These are phyloP conservation scores for Brassica balearica DNA, from an alignment of 441 rosid genomes.

Conservation along the genomic window DNA sequence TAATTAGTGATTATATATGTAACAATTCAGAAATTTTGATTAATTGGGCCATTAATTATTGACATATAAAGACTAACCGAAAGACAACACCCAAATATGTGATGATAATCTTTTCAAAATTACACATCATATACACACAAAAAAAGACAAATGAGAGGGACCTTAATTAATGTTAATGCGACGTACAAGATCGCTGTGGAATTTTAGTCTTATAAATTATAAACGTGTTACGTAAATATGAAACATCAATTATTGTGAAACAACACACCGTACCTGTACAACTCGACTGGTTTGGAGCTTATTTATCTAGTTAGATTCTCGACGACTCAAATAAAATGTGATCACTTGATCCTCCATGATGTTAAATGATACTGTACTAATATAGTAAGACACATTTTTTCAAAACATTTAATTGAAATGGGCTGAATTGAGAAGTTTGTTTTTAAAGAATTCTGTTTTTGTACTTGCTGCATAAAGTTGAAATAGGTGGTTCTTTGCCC, in stretches of 20 bases:
- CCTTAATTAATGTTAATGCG: conserved; percentile 1
- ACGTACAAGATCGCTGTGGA: background rate
- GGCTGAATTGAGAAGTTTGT: background rate
- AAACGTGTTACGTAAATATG: background rate
- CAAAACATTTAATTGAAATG: background rate
- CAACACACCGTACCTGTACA: conserved; percentile 16
- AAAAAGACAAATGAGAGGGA: background rate
- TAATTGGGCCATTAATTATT: background rate
- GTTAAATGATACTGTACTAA: conserved; percentile 8
- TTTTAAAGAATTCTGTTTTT: background rate
- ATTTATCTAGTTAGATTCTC: conserved; percentile 28
- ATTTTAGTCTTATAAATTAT: conserved; percentile 4
- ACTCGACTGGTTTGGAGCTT: conserved; percentile 13
- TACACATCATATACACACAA: background rate
- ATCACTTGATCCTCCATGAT: conserved; percentile 8
- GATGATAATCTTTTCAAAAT: conserved; percentile 6
- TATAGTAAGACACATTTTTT: background rate
- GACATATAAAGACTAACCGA: background rate
- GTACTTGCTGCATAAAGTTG: conserved; percentile 26
- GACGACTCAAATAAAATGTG: conserved; percentile 20
- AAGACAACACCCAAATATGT: conserved; percentile 1
- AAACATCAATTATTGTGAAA: conserved; percentile 13
- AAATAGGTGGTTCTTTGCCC: conserved; percentile 35
- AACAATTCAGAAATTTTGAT: background rate
- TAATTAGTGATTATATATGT: background rate